Evolutionary conservation across 192 early-diverging fungal species (phyloP).

Genomic region (Thamnidium elegans): DNA sequence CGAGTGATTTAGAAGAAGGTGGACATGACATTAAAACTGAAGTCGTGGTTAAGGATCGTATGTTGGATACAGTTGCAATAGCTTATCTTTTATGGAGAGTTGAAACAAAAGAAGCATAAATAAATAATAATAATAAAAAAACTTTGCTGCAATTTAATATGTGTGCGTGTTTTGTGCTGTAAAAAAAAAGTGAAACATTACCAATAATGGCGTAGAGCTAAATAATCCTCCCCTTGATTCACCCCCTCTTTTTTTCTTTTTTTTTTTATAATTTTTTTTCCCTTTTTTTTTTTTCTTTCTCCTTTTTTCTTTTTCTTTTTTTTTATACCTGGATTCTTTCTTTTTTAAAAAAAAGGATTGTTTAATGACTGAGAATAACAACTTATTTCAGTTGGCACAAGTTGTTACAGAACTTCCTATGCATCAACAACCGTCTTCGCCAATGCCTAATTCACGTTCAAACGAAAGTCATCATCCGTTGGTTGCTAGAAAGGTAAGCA

Average conservation of each 20-base stretch:
- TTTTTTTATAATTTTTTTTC: not conserved
- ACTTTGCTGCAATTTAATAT: not conserved
- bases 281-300: conserved; percentile 3
- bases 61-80: conserved; percentile 47
- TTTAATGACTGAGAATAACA: conserved; percentile 11
- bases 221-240: not conserved
- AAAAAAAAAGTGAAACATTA: conserved; percentile 4
- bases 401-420: conserved; percentile 7
- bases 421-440: conserved; percentile 4
- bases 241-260: not conserved
- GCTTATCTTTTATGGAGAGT: conserved; percentile 45
- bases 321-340: conserved; percentile 10
- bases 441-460: conserved; percentile 7
- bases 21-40: conserved; percentile 34
- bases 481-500: conserved; percentile 1
- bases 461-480: conserved; percentile 7
- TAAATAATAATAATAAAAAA: not conserved
- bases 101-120: conserved; percentile 33
- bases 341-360: conserved; percentile 6
- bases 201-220: conserved; percentile 5
- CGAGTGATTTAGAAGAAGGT: conserved; percentile 3
- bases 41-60: conserved; percentile 49
- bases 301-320: not conserved
- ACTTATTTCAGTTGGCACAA: conserved; percentile 16
- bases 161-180: no score